These are phyloP conservation scores for Kalmanozyma brasiliensis DNA, from an alignment of 1,284 basidiomycete species.

Conservation along the genomic window DNA sequence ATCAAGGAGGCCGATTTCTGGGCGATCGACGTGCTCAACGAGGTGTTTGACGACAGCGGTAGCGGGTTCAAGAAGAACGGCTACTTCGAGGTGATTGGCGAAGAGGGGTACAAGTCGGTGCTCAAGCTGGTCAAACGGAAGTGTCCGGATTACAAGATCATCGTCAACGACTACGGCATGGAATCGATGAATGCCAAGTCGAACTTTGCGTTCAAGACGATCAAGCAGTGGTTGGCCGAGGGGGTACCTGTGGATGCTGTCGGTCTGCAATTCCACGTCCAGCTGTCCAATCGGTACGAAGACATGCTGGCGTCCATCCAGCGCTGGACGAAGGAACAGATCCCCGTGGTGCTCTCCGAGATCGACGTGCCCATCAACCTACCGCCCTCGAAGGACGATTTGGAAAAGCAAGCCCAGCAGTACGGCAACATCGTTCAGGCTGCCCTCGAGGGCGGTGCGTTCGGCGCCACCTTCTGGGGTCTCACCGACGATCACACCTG, in stretches of 20 bases:
- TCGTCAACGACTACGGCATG: conserved; percentile 49
- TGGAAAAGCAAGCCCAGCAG: conserved; percentile 45
- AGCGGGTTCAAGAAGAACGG: conserved; percentile 46
- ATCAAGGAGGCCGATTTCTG: conserved; percentile 48
- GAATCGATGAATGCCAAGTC: conserved; percentile 31
- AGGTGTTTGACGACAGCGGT: conserved; percentile 42
- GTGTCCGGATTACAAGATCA: conserved; percentile 40
- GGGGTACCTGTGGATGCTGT: conserved; percentile 34
- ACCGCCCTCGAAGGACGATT: conserved; percentile 26
- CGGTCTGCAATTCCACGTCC: conserved; percentile 43
- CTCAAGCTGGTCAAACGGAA: conserved; percentile 41
- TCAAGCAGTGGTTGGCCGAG: conserved; percentile 40
- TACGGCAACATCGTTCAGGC: conserved; percentile 41
- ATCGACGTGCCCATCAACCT: conserved; percentile 41
- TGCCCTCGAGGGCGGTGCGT: conserved; percentile 36
- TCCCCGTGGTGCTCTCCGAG: conserved; percentile 43
- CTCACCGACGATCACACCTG: conserved; percentile 24
- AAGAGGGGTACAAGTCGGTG: conserved; percentile 41
- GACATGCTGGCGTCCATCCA: conserved; percentile 44
- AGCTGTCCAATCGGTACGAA: conserved; percentile 16
- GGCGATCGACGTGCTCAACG: conserved; percentile 47
- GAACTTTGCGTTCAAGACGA: conserved; percentile 48
- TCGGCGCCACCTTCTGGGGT: conserved; percentile 37
- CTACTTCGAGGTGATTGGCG: conserved; percentile 44
- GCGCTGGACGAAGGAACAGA: conserved; percentile 29